A percentile compares a stretch with the other conserved stretches of the same genome.
Evolutionary conservation across 768 basidiomycete species (phyloP).

Genomic region (Ramaria sp.): DNA sequence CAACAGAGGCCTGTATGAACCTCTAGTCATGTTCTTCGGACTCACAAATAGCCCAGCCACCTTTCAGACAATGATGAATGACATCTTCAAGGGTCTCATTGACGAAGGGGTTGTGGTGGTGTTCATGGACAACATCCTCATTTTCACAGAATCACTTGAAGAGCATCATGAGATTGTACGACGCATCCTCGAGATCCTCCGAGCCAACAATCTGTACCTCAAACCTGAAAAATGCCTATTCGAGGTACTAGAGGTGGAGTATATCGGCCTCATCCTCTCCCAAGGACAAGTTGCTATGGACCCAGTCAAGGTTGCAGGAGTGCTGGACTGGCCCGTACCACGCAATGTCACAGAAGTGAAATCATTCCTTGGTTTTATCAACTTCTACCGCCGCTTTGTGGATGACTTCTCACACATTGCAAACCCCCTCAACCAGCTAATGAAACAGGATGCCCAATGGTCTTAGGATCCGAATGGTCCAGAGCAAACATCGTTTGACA

Average conservation of each 20-base stretch:
- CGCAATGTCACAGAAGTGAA: conserved; percentile 26
- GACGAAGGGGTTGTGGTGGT: neutral
- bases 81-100: conserved; percentile 3
- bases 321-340: conserved; percentile 19
- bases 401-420: conserved; percentile 24
- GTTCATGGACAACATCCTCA: neutral
- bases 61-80: conserved; percentile 26
- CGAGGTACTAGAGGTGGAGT: no score
- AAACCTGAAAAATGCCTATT: no score
- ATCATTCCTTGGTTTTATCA: conserved; percentile 29
- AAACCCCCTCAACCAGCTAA: conserved; percentile 21
- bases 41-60: conserved; percentile 26
- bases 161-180: no score
- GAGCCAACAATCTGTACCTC: no score
- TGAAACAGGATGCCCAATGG: conserved; percentile 18
- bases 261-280: no score
- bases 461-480: conserved; percentile 15
- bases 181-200: no score
- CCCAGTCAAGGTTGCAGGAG: no score
- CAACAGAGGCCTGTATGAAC: conserved; percentile 28
- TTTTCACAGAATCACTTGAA: no score
- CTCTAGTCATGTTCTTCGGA: conserved; percentile 29
- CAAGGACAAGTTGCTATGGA: no score
- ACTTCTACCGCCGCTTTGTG: conserved; percentile 26
- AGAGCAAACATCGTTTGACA: conserved; percentile 18